Evolutionary conservation across 1,284 basidiomycete genomes (phyloP).

Genomic region (Leccinum subspadiceum): DNA sequence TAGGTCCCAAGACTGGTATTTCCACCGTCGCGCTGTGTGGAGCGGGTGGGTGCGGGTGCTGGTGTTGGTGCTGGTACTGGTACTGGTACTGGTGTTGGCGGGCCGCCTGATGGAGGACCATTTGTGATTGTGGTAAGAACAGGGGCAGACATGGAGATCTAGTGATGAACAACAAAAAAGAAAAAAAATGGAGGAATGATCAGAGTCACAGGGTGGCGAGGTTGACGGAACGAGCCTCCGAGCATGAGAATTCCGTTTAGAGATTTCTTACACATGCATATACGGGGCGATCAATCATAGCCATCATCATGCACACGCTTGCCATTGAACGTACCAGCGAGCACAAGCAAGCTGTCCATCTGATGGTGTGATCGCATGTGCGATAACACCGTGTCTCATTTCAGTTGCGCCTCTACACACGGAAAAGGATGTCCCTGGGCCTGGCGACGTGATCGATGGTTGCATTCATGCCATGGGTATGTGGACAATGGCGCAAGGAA

Average conservation of each 20-base stretch:
- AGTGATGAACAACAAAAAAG: neutral
- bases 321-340: neutral
- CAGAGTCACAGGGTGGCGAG: neutral
- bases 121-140: constrained; percentile 1
- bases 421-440: constrained; percentile 3
- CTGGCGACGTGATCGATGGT: constrained; percentile 1
- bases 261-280: neutral
- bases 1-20: constrained; percentile 79
- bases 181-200: neutral
- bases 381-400: neutral
- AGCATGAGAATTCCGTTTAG: constrained; percentile 1
- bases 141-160: constrained; percentile 20
- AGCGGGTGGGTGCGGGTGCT: constrained; percentile 51
- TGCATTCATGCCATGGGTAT: constrained; percentile 4
- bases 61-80: neutral
- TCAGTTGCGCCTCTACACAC: neutral
- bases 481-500: neutral
- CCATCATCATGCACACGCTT: neutral
- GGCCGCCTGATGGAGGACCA: too few species aligned
- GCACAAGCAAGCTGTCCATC: neutral
- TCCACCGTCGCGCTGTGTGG: constrained; percentile 54
- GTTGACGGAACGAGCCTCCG: constrained; percentile 9
- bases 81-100: neutral
- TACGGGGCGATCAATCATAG: neutral
- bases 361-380: neutral